phyloP scores from a whole-genome alignment of 2,329 filamentous ascomycete species.

The Ramularia endophylla region DNA sequence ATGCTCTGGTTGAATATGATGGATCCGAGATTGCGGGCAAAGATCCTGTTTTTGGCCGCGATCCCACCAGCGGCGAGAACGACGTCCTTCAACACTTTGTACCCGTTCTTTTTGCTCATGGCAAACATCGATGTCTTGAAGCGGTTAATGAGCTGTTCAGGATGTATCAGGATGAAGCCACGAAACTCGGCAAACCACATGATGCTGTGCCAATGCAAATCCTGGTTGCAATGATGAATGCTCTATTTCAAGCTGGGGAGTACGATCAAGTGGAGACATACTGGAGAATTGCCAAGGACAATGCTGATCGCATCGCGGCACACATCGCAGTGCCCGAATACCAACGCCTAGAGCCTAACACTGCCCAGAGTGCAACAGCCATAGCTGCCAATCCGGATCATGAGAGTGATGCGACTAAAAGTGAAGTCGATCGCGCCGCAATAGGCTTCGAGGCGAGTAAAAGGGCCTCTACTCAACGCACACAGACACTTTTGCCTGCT shows the following conservation, averaged over 20 bases:
- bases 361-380: too few species aligned
- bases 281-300: constrained; percentile 58
- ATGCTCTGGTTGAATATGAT: background rate
- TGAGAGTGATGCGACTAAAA: background rate
- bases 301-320: constrained; percentile 38
- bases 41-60: constrained; percentile 5
- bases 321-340: constrained; percentile 16
- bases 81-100: constrained; percentile 45
- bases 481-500: too few species aligned
- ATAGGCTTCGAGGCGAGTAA: constrained; percentile 7
- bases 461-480: too few species aligned
- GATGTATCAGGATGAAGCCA: constrained; percentile 37
- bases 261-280: constrained; percentile 57
- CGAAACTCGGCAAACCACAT: constrained; percentile 4
- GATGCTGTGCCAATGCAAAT: constrained; percentile 33
- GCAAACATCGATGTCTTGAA: constrained; percentile 39
- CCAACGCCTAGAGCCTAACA: background rate
- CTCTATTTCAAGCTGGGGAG: constrained; percentile 53
- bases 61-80: constrained; percentile 7
- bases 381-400: too few species aligned
- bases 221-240: constrained; percentile 61
- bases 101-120: constrained; percentile 52
- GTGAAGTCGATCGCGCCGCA: constrained; percentile 10
- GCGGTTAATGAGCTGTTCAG: constrained; percentile 52
- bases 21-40: constrained; percentile 3